Percentiles rank a stretch among this genome's conserved stretches.
Evolutionary conservation across 768 basidiomycete genomes (phyloP).

Genomic region (Lentinula raphanica): DNA sequence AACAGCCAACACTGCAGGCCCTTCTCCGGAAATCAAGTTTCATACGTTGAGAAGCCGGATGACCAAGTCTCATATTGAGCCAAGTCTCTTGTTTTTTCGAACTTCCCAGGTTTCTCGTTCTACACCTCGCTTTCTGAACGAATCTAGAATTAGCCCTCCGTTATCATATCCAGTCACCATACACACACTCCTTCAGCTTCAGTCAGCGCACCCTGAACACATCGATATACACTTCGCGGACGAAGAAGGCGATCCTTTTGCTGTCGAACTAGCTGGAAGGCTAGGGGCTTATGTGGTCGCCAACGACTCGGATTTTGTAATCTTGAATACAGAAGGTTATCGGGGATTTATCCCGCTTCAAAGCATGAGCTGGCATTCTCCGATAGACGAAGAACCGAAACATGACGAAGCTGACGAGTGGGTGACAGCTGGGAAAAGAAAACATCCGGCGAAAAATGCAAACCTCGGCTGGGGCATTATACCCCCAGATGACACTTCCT

Average conservation of each 20-base stretch:
- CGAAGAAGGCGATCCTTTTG: conserved; percentile 77
- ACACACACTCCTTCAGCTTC: conserved; percentile 41
- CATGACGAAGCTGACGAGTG: conserved; percentile 27
- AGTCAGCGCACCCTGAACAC: conserved; percentile 13
- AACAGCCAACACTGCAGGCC: conserved; percentile 38
- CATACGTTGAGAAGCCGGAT: conserved; percentile 58
- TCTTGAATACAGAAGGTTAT: conserved; percentile 73
- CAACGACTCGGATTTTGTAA: conserved; percentile 78
- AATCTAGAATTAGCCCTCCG: conserved; percentile 73
- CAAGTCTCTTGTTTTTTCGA: conserved; percentile 72
- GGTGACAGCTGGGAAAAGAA: conserved; percentile 48
- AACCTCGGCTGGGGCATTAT: conserved; percentile 37
- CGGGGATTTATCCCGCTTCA: conserved; percentile 72
- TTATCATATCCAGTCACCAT: conserved; percentile 56
- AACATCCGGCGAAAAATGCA: conserved; percentile 24
- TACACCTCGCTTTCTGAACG: conserved; percentile 56
- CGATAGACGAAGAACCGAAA: conserved; percentile 21
- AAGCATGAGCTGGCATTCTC: conserved; percentile 64
- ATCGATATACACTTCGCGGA: conserved; percentile 70
- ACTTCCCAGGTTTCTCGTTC: conserved; percentile 65
- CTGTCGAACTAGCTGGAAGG: conserved; percentile 77
- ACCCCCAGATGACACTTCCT: conserved; percentile 35
- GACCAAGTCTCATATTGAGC: conserved; percentile 51
- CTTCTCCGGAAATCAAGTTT: conserved; percentile 69
- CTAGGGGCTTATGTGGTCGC: conserved; percentile 71